Evolutionary conservation across 352 stramenopile species (phyloP).

Genomic region (Pythium periplocum): DNA sequence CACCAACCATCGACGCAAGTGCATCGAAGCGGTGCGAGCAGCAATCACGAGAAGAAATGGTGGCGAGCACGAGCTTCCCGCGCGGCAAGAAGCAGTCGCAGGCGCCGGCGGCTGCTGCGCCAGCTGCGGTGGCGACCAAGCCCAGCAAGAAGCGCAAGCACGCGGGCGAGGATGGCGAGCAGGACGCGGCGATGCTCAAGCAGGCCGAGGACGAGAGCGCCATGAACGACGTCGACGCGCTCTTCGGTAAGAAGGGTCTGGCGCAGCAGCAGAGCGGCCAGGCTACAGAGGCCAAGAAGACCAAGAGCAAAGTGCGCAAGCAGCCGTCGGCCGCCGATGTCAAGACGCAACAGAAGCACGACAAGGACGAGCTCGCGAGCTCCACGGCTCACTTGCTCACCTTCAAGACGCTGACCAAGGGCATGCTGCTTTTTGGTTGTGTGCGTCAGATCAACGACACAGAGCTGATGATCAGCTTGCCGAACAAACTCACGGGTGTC

Average conservation of each 20-base stretch:
- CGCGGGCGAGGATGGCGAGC: conserved; percentile 14
- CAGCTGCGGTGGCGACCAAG: conserved; percentile 2
- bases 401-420: conserved; percentile 70
- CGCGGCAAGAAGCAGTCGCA: conserved; percentile 42
- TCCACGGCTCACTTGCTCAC: conserved; percentile 35
- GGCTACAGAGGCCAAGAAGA: conserved; percentile 13
- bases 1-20: no score
- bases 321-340: conserved; percentile 5
- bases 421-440: conserved; percentile 78
- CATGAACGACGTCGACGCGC: conserved; percentile 33
- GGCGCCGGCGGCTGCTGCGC: conserved; percentile 5
- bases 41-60: conserved; percentile 1
- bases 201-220: conserved; percentile 23
- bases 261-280: conserved; percentile 24
- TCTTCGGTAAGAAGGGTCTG: conserved; percentile 79
- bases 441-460: conserved; percentile 86
- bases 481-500: conserved; percentile 93
- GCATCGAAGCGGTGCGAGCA: no score
- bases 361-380: conserved; percentile 14
- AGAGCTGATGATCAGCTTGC: conserved; percentile 85
- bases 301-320: conserved; percentile 16
- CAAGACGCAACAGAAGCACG: conserved; percentile 21
- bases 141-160: conserved; percentile 39
- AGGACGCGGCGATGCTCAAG: conserved; percentile 4
- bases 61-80: conserved; percentile 48